Evolutionary conservation across 805 yeast species (phyloP).

Genomic region (Yarrowia sp.): DNA sequence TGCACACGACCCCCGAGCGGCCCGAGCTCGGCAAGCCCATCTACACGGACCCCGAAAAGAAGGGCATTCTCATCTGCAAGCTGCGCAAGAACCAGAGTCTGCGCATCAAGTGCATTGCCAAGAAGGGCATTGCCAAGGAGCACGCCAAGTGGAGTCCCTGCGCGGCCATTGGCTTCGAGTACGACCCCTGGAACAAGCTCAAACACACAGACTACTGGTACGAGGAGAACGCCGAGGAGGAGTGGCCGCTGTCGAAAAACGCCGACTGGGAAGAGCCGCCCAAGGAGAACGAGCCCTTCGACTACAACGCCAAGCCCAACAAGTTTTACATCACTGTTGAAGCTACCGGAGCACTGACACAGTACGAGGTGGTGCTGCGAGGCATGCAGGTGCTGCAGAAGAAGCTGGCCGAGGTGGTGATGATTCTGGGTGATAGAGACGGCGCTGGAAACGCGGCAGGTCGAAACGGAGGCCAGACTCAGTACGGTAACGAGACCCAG

Average conservation of each 20-base stretch:
- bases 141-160: slow-evolving; percentile 99
- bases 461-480: slow-evolving; percentile 36
- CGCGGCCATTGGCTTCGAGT: slow-evolving; percentile 93
- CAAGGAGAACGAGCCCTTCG: slow-evolving; percentile 82
- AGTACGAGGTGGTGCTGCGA: slow-evolving; percentile 85
- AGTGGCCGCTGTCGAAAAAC: slow-evolving; percentile 92
- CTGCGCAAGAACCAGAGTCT: slow-evolving; percentile 92
- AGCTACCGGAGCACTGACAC: slow-evolving; percentile 86
- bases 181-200: slow-evolving; percentile 98
- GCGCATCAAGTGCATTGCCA: slow-evolving; percentile 89
- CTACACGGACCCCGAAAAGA: slow-evolving; percentile 72
- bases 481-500: slow-evolving; percentile 36
- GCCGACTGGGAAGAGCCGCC: slow-evolving; percentile 98
- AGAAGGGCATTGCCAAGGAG: slow-evolving; percentile 96
- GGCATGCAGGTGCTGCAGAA: slow-evolving; percentile 85
- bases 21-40: slow-evolving; percentile 77
- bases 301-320: slow-evolving; percentile 80
- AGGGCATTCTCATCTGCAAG: slow-evolving; percentile 91
- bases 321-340: slow-evolving; percentile 89
- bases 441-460: slow-evolving; percentile 20
- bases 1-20: slow-evolving; percentile 55
- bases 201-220: slow-evolving; percentile 97
- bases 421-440: slow-evolving; percentile 59
- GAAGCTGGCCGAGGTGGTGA: slow-evolving; percentile 86
- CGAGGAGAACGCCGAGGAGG: slow-evolving; percentile 83